Conservation (phyloP, 768 basidiomycete species). For the Lanmaoa rubissima region DNA sequence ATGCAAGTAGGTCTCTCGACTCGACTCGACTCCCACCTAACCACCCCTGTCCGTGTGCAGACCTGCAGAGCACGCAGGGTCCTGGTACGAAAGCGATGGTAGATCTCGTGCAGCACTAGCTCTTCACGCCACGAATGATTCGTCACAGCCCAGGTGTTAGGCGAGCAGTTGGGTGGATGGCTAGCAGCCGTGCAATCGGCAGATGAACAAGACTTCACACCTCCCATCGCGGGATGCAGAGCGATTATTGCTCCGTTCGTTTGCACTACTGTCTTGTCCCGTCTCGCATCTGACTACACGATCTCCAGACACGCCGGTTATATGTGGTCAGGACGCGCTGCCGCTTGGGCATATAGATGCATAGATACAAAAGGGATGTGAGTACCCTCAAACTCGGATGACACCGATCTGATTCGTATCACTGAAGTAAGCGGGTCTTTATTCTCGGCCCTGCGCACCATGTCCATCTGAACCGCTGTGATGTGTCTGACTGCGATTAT, state of each 20-base stretch:
- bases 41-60: constrained; percentile 30
- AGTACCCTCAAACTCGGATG: constrained; percentile 27
- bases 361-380: constrained; percentile 83
- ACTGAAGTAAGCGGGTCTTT: constrained; percentile 80
- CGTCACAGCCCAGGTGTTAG: constrained; percentile 52
- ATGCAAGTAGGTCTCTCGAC: constrained; percentile 16
- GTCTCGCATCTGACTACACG: constrained; percentile 5
- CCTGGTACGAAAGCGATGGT: constrained; percentile 85
- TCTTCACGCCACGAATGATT: constrained; percentile 12
- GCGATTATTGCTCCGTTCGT: constrained; percentile 97
- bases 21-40: background rate
- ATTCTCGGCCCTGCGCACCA: constrained; percentile 97
- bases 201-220: constrained; percentile 47
- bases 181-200: constrained; percentile 55
- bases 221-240: constrained; percentile 67
- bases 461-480: constrained; percentile 82
- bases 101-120: constrained; percentile 17
- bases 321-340: constrained; percentile 88
- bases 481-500: constrained; percentile 69
- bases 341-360: constrained; percentile 94
- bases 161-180: constrained; percentile 61
- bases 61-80: constrained; percentile 79
- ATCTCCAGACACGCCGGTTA: constrained; percentile 87
- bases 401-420: constrained; percentile 6
- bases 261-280: background rate